Evolutionary conservation across 2,329 filamentous ascomycete genomes (phyloP).

Genomic region (Sporothrix inflata): DNA sequence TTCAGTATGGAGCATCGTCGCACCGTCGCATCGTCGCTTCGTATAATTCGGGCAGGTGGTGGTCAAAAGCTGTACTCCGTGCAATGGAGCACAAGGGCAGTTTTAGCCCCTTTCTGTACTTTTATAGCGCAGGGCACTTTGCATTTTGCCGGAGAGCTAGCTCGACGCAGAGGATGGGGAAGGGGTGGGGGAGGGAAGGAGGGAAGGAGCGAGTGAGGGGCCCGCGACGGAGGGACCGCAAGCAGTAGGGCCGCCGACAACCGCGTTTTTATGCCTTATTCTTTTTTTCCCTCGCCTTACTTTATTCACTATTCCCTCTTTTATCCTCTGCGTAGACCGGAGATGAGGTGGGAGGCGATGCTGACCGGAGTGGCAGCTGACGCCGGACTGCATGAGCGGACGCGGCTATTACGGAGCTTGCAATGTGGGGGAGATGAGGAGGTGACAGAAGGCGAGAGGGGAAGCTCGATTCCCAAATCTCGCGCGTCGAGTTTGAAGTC

Average conservation of each 20-base stretch:
- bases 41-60: conserved; percentile 9
- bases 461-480: neutral
- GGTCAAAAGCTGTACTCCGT: neutral
- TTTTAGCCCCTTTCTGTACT: conserved; percentile 1
- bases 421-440: conserved; percentile 14
- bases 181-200: neutral
- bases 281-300: neutral
- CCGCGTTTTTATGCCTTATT: neutral
- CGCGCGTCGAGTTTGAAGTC: neutral
- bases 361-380: conserved; percentile 11
- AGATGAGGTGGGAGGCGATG: conserved; percentile 19
- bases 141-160: conserved; percentile 13
- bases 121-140: conserved; percentile 15
- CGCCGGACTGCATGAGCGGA: neutral
- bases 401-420: conserved; percentile 1
- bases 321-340: neutral
- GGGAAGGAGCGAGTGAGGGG: conserved; percentile 3
- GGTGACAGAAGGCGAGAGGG: neutral
- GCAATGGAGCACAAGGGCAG: conserved; percentile 8
- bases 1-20: conserved; percentile 16
- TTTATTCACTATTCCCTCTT: neutral
- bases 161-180: conserved; percentile 8
- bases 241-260: conserved; percentile 1
- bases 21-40: conserved; percentile 1
- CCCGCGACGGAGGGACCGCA: conserved; percentile 2